These are phyloP conservation scores for Penicillium roqueforti DNA, from an alignment of 495 filamentous ascomycete genomes.

Conservation along the genomic window DNA sequence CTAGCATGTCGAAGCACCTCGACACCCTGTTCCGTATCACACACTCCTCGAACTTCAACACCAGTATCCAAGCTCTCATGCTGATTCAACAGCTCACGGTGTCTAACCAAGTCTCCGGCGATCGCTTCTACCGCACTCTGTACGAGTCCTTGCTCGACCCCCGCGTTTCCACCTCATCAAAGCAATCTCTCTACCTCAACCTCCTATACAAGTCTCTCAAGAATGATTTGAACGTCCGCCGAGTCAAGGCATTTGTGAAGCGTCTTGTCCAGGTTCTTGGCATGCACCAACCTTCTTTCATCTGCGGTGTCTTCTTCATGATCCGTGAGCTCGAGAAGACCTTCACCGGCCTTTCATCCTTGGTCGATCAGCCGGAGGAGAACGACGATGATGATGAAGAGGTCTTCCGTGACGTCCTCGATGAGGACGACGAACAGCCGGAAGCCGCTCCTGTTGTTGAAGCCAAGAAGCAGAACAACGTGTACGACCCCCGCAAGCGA, in stretches of 20 bases:
- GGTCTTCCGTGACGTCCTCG: conserved; percentile 63
- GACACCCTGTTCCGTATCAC: conserved; percentile 93
- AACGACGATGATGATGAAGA: conserved; percentile 65
- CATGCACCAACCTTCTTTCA: conserved; percentile 88
- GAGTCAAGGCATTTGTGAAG: conserved; percentile 93
- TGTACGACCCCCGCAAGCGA: conserved; percentile 84
- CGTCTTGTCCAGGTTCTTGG: conserved; percentile 80
- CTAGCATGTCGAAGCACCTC: conserved; percentile 74
- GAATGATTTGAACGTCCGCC: conserved; percentile 76
- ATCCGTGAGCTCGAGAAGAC: conserved; percentile 72
- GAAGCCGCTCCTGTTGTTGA: conserved; percentile 18
- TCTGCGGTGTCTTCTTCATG: conserved; percentile 83
- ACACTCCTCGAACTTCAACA: conserved; percentile 98
- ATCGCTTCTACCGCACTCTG: conserved; percentile 90
- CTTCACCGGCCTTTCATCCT: conserved; percentile 67
- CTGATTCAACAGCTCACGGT: conserved; percentile 88
- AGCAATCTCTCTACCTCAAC: conserved; percentile 92
- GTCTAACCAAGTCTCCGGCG: conserved; percentile 70
- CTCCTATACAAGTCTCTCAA: conserved; percentile 83
- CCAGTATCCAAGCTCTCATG: conserved; percentile 92
- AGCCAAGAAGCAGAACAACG: conserved; percentile 27
- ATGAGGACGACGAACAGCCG: conserved; percentile 45
- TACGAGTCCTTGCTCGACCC: conserved; percentile 94
- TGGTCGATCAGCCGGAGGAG: conserved; percentile 71
- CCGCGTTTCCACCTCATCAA: conserved; percentile 81